Base-by-base conservation (phyloP, 2,329 filamentous ascomycete genomes). In the Trichoderma breve region DNA sequence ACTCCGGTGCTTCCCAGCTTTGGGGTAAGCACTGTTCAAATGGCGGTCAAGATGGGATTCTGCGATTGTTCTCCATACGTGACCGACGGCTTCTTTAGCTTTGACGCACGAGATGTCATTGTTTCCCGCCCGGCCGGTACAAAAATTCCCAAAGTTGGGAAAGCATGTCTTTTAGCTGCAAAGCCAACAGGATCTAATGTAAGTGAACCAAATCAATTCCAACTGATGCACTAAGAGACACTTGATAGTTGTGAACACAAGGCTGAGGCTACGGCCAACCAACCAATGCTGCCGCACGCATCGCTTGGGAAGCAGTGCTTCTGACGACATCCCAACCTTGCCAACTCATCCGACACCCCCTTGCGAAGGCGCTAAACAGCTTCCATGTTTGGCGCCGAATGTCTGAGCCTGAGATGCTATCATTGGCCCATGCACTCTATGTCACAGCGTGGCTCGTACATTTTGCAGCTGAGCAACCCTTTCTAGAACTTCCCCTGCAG, bases 311-410 rank as follows among this genome's bases (percentile, higher is more conserved):
- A 32, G n/a, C 53, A 30, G 26, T 69, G 66, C 53, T 61, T 69
- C 66, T 69, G 66, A 69, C 66, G 66, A 51, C 66, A 69, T 69
- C 66, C 55, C 55, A 69, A 69, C 36, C 57, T 51, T 69, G 66
- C 66, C 66, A 69, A 69, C 66, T 62, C 66, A 69, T 61, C 66
- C 47, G 57, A 57, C 36, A 57, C 66, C 63, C 66, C 66, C 57
- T 60, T 53, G 57, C 66, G 66, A 69, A 32, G 39, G 55, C 66
- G 66, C 66, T 69, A 69, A 69, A 69, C 66, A 60, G 57, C 57
- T 69, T 61, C 39, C 55, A 61, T 34, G 26, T 51, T 61, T 69
- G 66, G 66, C 57, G 66, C 66, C 66, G 21, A 36, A 69, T 34
- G 66, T 36, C 66, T 69, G 39, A 69, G 66, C 66, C 66, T n/a